Percentiles rank a stretch among this genome's conserved stretches.
These are phyloP conservation scores for Oenanthe javanica DNA, from an alignment of 140 eudicot species.

Conservation along the genomic window DNA sequence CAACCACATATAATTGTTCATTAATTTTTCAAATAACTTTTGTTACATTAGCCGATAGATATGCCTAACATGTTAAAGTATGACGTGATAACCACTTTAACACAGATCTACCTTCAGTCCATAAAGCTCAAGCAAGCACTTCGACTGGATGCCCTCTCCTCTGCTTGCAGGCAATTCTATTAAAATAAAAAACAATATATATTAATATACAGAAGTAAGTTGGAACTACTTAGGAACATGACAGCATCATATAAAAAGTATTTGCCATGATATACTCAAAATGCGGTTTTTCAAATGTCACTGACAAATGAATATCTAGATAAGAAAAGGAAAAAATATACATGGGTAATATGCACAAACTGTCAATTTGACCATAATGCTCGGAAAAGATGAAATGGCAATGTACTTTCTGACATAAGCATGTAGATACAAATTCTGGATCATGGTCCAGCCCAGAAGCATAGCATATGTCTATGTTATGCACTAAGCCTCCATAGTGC, in stretches of 20 bases:
- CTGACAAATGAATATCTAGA: neutral
- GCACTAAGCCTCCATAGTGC: neutral
- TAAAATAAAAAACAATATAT: constrained; percentile 18
- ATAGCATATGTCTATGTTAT: neutral
- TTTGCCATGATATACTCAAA: neutral
- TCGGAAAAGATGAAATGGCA: neutral
- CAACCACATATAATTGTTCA: neutral
- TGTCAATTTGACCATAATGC: neutral
- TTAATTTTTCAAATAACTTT: neutral
- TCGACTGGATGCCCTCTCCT: constrained; percentile 94
- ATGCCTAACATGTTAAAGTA: neutral
- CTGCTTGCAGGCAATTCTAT: constrained; percentile 90
- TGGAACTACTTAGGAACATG: neutral
- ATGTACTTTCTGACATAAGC: neutral
- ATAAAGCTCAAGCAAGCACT: constrained; percentile 94
- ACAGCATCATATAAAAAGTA: neutral
- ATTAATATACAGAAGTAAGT: neutral
- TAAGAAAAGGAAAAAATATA: neutral
- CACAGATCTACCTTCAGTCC: constrained; percentile 72
- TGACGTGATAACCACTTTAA: constrained; percentile 8
- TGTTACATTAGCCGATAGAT: neutral
- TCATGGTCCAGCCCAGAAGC: neutral
- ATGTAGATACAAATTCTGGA: neutral
- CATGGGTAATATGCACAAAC: neutral
- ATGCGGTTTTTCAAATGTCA: neutral